Base-by-base conservation (phyloP, 805 yeast species). In the Candida cerambycidarum region DNA sequence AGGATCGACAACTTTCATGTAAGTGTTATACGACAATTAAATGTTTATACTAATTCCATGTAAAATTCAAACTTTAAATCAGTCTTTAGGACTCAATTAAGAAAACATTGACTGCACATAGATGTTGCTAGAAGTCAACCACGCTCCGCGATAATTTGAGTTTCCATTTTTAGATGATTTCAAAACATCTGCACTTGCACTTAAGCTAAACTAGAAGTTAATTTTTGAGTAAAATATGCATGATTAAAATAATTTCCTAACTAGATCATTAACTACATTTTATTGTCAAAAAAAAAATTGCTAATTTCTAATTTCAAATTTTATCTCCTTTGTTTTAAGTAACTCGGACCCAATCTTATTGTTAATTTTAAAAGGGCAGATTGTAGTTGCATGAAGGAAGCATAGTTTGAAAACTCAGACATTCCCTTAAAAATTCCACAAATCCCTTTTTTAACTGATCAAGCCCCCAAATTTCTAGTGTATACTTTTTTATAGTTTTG, bases 141-240 rank as follows among this genome's bases (percentile, higher is more conserved):
- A n/a, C 23, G 30, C 11, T 15, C 30, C 19, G 38, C 38, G 38
- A 23, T 7, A 3, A 14, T 4, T 6, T n/a, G 15, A 19, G 23
- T 15, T 34, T 3, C 38, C 38, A 9, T 5, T 23, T 34, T 34
- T 13, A 11, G 38, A 10, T 24, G 11, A 10, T 19, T 34, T 5
- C 38, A 23, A 34, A 34, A 34, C 29, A 34, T 12, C 18, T 21
- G 6, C 19, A 34, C 13, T 13, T 34, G 14, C 21, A 34, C 38
- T 34, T 21, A 23, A 34, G 21, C 38, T 34, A 24, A 34, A 34
- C 14, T 21, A 34, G 29, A 34, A 24, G 19, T 34, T 32, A 32
- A 34, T 34, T 34, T 34, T 27, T 7, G 18, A 4, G 29, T 4
- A 7, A 19, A 13, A 5, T 33, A 17, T 13, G 16, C 10, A 8